Percentiles rank a stretch among this genome's conserved stretches.
Conservation (phyloP, 2,329 filamentous ascomycete species). For the Verticillium isaacii region DNA sequence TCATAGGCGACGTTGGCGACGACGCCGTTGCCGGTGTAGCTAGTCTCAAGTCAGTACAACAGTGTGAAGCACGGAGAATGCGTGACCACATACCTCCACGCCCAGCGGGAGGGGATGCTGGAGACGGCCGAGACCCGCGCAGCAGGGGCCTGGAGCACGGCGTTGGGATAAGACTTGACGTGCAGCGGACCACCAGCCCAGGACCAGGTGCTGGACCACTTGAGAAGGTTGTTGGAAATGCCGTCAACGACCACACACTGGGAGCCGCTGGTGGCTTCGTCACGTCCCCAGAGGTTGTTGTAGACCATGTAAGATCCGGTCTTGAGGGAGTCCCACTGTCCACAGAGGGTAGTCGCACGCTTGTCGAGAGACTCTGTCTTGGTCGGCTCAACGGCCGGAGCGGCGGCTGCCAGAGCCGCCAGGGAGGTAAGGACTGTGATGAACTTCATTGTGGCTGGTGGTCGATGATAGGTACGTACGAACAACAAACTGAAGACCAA, state of each 20-base stretch:
- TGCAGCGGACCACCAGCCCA: slow-evolving; percentile 31
- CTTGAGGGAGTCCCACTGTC: slow-evolving; percentile 17
- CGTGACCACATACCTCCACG: background rate
- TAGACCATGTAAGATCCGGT: slow-evolving; percentile 23
- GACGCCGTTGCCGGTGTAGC: slow-evolving; percentile 41
- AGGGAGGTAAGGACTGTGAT: background rate
- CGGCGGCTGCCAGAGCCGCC: background rate
- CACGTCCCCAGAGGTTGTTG: slow-evolving; percentile 37
- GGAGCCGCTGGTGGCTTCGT: slow-evolving; percentile 21
- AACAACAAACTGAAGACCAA: background rate
- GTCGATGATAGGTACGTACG: background rate
- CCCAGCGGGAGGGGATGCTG: slow-evolving; percentile 24
- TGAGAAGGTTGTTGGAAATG: slow-evolving; percentile 24
- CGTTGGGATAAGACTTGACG: slow-evolving; percentile 42
- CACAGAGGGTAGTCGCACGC: slow-evolving; percentile 14
- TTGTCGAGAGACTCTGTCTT: slow-evolving; percentile 7
- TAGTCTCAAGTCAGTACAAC: background rate
- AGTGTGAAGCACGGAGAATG: background rate
- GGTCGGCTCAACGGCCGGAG: background rate
- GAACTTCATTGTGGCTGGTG: background rate
- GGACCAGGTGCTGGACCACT: slow-evolving; percentile 35
- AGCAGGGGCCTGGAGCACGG: slow-evolving; percentile 28
- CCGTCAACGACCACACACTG: slow-evolving; percentile 37
- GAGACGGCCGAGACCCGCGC: slow-evolving; percentile 28
- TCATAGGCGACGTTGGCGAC: slow-evolving; percentile 56